Conservation (phyloP, 148 eudicot genomes). For the Chenopodium berlandieri region DNA sequence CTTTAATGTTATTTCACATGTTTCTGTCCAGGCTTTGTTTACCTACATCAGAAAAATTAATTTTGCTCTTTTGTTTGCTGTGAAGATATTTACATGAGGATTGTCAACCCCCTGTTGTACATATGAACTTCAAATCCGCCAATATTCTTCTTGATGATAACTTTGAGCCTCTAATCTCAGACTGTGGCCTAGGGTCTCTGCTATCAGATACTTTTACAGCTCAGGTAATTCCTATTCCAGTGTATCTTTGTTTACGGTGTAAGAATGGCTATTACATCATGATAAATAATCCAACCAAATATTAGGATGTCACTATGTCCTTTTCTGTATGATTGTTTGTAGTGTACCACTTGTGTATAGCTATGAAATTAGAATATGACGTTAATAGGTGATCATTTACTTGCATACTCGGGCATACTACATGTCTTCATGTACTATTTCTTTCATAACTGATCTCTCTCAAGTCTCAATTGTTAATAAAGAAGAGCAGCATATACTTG, state of each 20-base stretch:
- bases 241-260: background rate
- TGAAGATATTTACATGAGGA: conserved; percentile 84
- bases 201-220: conserved; percentile 37
- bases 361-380: background rate
- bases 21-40: background rate
- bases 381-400: background rate
- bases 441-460: background rate
- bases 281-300: background rate
- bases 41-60: background rate
- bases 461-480: background rate
- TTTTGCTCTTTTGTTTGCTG: conserved; percentile 21
- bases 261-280: background rate
- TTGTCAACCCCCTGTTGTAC: conserved; percentile 69
- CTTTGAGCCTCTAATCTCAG: conserved; percentile 66
- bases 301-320: background rate
- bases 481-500: background rate
- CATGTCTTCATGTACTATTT: background rate
- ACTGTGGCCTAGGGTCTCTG: conserved; percentile 78
- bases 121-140: conserved; percentile 79
- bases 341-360: background rate
- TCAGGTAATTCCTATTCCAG: conserved; percentile 47
- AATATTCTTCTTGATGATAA: conserved; percentile 82
- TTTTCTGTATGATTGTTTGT: background rate
- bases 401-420: background rate
- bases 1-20: background rate